Base-by-base conservation (phyloP, 805 yeast species). In the Metschnikowia hibisci region DNA sequence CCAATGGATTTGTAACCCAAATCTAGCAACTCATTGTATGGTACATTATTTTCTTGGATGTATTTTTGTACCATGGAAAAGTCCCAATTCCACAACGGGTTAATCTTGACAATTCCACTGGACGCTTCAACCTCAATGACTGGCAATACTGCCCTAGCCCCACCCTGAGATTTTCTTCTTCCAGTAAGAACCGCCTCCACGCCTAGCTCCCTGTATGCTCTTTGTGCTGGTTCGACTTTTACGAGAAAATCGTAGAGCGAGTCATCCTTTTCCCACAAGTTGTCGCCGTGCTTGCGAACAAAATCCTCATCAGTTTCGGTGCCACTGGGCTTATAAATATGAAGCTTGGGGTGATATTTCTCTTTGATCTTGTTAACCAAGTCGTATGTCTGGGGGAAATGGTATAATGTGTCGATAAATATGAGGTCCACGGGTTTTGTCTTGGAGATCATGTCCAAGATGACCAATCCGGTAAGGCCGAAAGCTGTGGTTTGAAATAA, bases 181-280 rank as follows among this genome's bases (percentile, higher is more conserved):
- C 98, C 98, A 0, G 98, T 91, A 53, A 91, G 77, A 4, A 88
- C 96, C 0, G 93, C 96, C 51, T 74, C 73, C n/a, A 88, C 88
- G 4, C 71, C 68, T 29, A 89, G 68, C 27, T 82, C 84, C 32
- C 71, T 66, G 60, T 90, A 90, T 0, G 96, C 96, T 41, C 96
- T 70, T 55, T 83, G 84, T 8, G 88, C 78, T 5, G 98, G 98
- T 62, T 91, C 98, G 10, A 89, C 97, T 64, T 91, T 91, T 22
- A 82, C 96, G 35, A 87, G 64, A 56, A 73, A 91, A 60, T 91
- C 98, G 57, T 91, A 91, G 52, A 76, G 74, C 29, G 78, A 69
- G 40, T 91, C 97, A 57, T 90, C 84, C 1, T 69, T 74, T 41
- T 86, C 89, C 96, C 97, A 91, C 26, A 91, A 63, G 37, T 76